A percentile compares a stretch with the other conserved stretches of the same genome.
phyloP scores from a whole-genome alignment of 768 basidiomycete species.

The Hygrophoropsis aurantiaca region DNA sequence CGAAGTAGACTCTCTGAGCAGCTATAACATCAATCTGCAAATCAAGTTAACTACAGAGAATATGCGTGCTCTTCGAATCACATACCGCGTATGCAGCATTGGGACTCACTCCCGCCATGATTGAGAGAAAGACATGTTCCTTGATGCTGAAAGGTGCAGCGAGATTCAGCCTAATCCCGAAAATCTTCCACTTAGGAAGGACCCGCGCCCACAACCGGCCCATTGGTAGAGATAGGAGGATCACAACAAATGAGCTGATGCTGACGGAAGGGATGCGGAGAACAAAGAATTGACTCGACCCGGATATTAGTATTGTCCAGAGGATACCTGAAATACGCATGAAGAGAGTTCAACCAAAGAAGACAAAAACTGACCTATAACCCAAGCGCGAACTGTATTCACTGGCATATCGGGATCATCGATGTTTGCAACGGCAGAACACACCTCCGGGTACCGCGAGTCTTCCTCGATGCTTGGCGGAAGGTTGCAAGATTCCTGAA shows the following conservation, averaged over 20 bases:
- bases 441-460: slow-evolving; percentile 75
- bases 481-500: slow-evolving; percentile 36
- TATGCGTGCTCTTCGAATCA: slow-evolving; percentile 13
- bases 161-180: slow-evolving; percentile 31
- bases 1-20: slow-evolving; percentile 47
- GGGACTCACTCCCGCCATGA: slow-evolving; percentile 61
- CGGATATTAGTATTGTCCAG: slow-evolving; percentile 58
- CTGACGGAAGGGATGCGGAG: slow-evolving; percentile 51
- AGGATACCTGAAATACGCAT: slow-evolving; percentile 32
- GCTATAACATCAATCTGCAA: slow-evolving; percentile 41
- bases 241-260: slow-evolving; percentile 45
- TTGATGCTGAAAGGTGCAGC: slow-evolving; percentile 57
- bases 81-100: neutral
- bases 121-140: slow-evolving; percentile 63
- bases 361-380: slow-evolving; percentile 34
- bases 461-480: slow-evolving; percentile 59
- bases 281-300: slow-evolving; percentile 71
- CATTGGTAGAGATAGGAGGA: slow-evolving; percentile 4
- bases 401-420: slow-evolving; percentile 63
- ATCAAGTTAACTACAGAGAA: neutral
- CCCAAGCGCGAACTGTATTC: slow-evolving; percentile 54
- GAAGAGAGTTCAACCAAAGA: neutral
- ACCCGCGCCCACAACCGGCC: slow-evolving; percentile 55
- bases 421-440: slow-evolving; percentile 64
- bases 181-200: slow-evolving; percentile 35